These are phyloP conservation scores for Monascus purpureus DNA, from an alignment of 495 filamentous ascomycete genomes.

Conservation along the genomic window DNA sequence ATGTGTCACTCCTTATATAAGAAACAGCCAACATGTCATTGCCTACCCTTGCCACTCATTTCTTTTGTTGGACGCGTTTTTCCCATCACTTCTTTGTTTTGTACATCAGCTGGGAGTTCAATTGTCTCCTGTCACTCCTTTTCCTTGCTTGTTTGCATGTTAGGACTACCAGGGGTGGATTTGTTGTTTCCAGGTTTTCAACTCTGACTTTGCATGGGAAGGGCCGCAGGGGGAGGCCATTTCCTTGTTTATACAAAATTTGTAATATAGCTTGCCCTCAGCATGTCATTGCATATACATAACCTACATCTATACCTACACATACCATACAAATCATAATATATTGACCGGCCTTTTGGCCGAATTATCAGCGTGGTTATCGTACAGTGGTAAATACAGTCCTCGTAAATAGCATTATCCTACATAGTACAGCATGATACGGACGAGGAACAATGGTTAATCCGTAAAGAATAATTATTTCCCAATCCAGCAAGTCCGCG, in stretches of 20 bases:
- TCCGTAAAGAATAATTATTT: slow-evolving; percentile 11
- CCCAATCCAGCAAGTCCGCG: slow-evolving; percentile 18
- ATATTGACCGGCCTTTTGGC: background rate
- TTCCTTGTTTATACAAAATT: slow-evolving; percentile 2
- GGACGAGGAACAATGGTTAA: too few species aligned
- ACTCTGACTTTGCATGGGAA: too few species aligned
- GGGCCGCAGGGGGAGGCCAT: too few species aligned
- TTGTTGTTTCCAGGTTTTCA: too few species aligned
- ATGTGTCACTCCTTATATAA: slow-evolving; percentile 1
- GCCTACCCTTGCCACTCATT: background rate
- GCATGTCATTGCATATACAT: too few species aligned
- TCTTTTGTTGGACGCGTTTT: slow-evolving; percentile 20
- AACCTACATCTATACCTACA: too few species aligned
- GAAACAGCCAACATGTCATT: background rate
- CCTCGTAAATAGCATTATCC: too few species aligned
- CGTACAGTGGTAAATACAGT: too few species aligned
- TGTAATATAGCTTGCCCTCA: too few species aligned
- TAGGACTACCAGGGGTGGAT: background rate
- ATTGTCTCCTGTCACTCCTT: slow-evolving; percentile 7
- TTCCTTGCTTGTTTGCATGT: slow-evolving; percentile 3
- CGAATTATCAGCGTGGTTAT: too few species aligned
- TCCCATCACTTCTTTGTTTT: slow-evolving; percentile 4
- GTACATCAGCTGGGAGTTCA: slow-evolving; percentile 14
- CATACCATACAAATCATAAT: background rate
- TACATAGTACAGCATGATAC: too few species aligned